Evolutionary conservation across 805 yeast genomes (phyloP).

Genomic region (Barnettozyma botsteinii): DNA sequence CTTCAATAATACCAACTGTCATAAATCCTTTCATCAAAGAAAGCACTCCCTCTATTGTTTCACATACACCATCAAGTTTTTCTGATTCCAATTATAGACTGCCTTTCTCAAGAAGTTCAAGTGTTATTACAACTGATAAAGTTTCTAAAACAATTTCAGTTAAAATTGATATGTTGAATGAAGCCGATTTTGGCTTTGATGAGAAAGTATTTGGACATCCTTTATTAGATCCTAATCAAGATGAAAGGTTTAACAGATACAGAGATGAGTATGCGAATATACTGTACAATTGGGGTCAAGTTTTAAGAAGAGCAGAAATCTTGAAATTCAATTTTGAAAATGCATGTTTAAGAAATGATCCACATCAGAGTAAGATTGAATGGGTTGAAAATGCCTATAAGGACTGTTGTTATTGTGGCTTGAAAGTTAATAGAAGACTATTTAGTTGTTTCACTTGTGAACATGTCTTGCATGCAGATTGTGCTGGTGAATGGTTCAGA

Average conservation of each 20-base stretch:
- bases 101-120: slow-evolving; percentile 24
- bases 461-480: slow-evolving; percentile 71
- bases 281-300: slow-evolving; percentile 77
- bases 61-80: slow-evolving; percentile 15
- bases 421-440: slow-evolving; percentile 52
- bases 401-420: slow-evolving; percentile 62
- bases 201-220: slow-evolving; percentile 29
- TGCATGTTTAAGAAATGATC: slow-evolving; percentile 14
- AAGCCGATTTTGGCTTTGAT: slow-evolving; percentile 31
- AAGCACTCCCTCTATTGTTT: slow-evolving; percentile 14
- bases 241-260: slow-evolving; percentile 29
- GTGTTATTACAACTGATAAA: slow-evolving; percentile 15
- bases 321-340: slow-evolving; percentile 56
- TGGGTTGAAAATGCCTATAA: slow-evolving; percentile 26
- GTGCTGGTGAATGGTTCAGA: slow-evolving; percentile 81
- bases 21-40: slow-evolving; percentile 1
- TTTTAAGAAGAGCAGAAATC: slow-evolving; percentile 72
- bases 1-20: neutral
- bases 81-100: slow-evolving; percentile 20
- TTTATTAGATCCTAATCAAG: slow-evolving; percentile 30
- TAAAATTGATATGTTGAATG: slow-evolving; percentile 42
- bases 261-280: slow-evolving; percentile 75
- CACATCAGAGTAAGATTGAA: slow-evolving; percentile 25
- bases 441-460: slow-evolving; percentile 70
- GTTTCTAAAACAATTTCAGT: slow-evolving; percentile 27